Percentiles rank a stretch among this genome's conserved stretches.
Evolutionary conservation across 805 yeast genomes (phyloP).

Genomic region (Nakazawaea peltata): DNA sequence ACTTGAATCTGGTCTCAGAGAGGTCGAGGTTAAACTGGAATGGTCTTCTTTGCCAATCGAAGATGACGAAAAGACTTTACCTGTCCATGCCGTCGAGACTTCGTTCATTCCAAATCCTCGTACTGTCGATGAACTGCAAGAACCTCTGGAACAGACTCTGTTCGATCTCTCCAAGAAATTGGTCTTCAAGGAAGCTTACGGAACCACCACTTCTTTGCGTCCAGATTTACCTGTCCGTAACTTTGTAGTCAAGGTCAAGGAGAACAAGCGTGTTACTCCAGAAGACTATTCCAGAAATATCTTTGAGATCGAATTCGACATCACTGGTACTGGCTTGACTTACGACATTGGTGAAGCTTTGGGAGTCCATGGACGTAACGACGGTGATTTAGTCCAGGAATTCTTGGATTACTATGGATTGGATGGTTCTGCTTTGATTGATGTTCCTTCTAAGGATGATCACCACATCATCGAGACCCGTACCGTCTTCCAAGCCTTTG

Average conservation of each 20-base stretch:
- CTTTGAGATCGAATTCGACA: slow-evolving; percentile 93
- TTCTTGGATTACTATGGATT: slow-evolving; percentile 70
- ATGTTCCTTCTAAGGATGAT: slow-evolving; percentile 64
- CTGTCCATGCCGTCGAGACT: slow-evolving; percentile 52
- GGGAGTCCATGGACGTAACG: slow-evolving; percentile 90
- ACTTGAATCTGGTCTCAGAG: slow-evolving; percentile 34
- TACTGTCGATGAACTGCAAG: slow-evolving; percentile 33
- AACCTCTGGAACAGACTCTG: slow-evolving; percentile 25
- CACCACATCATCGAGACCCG: slow-evolving; percentile 54
- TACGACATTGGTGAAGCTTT: slow-evolving; percentile 96
- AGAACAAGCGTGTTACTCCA: slow-evolving; percentile 89
- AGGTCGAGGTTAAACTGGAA: slow-evolving; percentile 25
- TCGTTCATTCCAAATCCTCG: slow-evolving; percentile 61
- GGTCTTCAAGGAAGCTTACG: slow-evolving; percentile 76
- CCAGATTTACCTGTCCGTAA: slow-evolving; percentile 86
- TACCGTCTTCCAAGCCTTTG: slow-evolving; percentile 74
- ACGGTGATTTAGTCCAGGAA: slow-evolving; percentile 49
- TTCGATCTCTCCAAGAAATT: slow-evolving; percentile 58
- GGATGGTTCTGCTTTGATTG: slow-evolving; percentile 58
- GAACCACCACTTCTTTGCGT: slow-evolving; percentile 51
- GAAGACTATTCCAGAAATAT: slow-evolving; percentile 84
- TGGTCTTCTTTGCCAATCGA: slow-evolving; percentile 16
- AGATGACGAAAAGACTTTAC: slow-evolving; percentile 24
- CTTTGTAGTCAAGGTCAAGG: slow-evolving; percentile 83
- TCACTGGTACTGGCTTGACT: slow-evolving; percentile 80